phyloP scores from a whole-genome alignment of 2,329 filamentous ascomycete genomes.

The Fonsecaea erecta region DNA sequence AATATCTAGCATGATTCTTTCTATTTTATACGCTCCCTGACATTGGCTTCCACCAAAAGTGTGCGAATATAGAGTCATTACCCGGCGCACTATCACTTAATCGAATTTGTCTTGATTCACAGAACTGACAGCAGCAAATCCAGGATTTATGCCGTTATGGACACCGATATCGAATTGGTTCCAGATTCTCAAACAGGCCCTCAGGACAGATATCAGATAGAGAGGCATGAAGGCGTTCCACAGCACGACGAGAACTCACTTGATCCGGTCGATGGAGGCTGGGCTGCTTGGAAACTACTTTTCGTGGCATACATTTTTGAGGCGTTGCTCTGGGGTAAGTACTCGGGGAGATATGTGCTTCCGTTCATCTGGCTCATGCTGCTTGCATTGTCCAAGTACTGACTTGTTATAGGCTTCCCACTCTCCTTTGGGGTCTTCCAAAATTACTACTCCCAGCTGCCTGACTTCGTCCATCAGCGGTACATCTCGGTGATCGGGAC shows the following conservation, averaged over 20 bases:
- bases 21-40: not conserved
- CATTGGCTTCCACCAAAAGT: not conserved
- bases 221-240: not conserved
- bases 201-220: not conserved
- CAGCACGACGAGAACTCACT: not conserved
- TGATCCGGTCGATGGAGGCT: constrained; percentile 27
- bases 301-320: constrained; percentile 36
- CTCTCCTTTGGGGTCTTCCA: constrained; percentile 43
- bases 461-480: constrained; percentile 37
- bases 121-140: not conserved
- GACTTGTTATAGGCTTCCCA: constrained; percentile 35
- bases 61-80: too few species aligned
- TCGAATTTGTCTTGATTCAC: too few species aligned
- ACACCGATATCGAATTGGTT: not conserved
- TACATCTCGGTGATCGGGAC: constrained; percentile 44
- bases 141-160: not conserved
- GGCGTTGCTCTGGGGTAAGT: constrained; percentile 34
- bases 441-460: constrained; percentile 41
- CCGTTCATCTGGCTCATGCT: not conserved
- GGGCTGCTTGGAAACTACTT: constrained; percentile 34
- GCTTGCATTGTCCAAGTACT: not conserved
- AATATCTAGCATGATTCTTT: not conserved
- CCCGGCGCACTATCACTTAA: too few species aligned
- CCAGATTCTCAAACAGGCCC: not conserved
- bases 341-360: not conserved